Evolutionary conservation across 139 green algal genomes (phyloP).

Genomic region (Microglena sp.): DNA sequence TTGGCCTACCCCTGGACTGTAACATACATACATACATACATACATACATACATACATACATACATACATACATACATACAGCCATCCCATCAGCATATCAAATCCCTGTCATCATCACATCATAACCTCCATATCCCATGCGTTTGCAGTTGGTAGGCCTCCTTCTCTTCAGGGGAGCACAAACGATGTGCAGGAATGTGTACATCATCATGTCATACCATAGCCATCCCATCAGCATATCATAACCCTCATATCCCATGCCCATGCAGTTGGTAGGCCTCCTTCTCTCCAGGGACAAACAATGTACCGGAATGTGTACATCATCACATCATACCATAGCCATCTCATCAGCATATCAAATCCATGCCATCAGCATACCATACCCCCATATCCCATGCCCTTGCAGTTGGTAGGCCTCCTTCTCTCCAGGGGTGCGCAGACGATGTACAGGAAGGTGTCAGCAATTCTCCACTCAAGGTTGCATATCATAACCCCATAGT

Average conservation of each 20-base stretch:
- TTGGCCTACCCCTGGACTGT: neutral
- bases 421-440: no score
- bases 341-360: no score
- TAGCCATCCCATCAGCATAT: neutral
- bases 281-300: conserved; percentile 24
- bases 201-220: neutral
- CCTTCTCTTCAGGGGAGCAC: neutral
- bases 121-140: neutral
- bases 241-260: no score
- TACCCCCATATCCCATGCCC: neutral
- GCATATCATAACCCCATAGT: no score
- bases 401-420: no score
- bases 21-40: neutral
- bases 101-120: no score
- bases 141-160: neutral
- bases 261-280: conserved; percentile 22
- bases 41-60: neutral
- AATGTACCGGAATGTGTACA: conserved; percentile 31
- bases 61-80: neutral
- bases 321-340: conserved; percentile 23
- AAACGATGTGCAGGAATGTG: neutral
- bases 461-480: no score
- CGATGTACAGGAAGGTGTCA: no score
- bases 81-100: no score
- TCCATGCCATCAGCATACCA: neutral